Evolutionary conservation across 2,329 filamentous ascomycete species (phyloP), one percentile per base, ranked within the genome.

Genomic region (Hypocrella siamensis): DNA sequence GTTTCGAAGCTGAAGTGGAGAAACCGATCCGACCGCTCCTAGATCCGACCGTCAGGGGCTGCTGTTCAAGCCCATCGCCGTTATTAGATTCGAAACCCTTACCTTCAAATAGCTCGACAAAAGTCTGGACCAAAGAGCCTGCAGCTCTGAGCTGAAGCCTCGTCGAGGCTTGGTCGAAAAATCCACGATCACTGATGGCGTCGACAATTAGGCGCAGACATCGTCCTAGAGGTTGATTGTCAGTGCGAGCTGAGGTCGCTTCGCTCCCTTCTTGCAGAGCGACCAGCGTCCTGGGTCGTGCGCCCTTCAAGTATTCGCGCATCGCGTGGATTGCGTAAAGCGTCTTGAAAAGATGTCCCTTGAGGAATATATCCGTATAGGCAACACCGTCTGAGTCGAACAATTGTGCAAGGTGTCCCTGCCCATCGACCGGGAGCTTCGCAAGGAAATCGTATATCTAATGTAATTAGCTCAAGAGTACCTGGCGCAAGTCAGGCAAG

Each of bases 281-380:
- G 57, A 58, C 30, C 46, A 43, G 17, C 12, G 17, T 29, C 21
- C 18, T 29, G 26, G 33, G 43, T 47, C 58, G 57, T 38, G 53
- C 41, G 7, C 44, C 54, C 17, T 61, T 56, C 25, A 84, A 61
- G 46, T 75, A 78, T 33, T 73, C 65, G 16, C 63, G 58, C 25
- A 93, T 59, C 1, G 75, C 70, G 45, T 78, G 67, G 1, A 84
- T 54, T 3, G 78, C 77, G 47, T 86, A 92, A 1, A 85, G 61
- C 2, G 74, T 73, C 42, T 78, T 79, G 58, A 75, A 85, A 2
- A 78, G 77, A 36, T 79, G 73, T 1, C 68, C 65, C 2, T 69
- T 52, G 6, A 79, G 76, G 37, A 90, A 85, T 2, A 85, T 57
- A 9, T 77, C 65, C 9, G 57, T 52, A 36, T 75, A 67, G 0